Base-by-base conservation (phyloP, 75 land plant species). In the Picea glauca region DNA sequence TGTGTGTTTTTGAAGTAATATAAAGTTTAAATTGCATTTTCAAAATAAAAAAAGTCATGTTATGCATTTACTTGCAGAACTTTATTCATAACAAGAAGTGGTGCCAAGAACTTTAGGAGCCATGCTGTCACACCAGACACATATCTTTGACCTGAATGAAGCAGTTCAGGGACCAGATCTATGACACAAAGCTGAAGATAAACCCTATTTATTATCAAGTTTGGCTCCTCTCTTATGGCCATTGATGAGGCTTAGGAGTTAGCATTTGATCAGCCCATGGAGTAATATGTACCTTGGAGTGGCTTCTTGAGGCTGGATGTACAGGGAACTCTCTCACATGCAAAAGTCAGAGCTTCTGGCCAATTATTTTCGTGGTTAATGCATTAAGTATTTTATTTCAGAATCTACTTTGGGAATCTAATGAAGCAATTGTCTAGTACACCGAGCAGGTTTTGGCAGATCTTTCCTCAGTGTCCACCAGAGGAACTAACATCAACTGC, bases 171-270 rank as follows among this genome's bases (percentile, higher is more conserved):
- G 85, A 85, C 23, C 76, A 46, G 40, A 82, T 60, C 15, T 91
- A 75, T 60, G 79, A 64, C 35, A 74, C 56, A 13, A 82, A 56
- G 56, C 56, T 62, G 79, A 59, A 46, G 93, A 88, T 67, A 88
- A 85, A 73, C 26, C 95, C 95, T 90, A 84, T 59, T 62, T 87
- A 75, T 74, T 96, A 60, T 84, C 96, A 58, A 82, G 84, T 38
- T 76, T 96, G 58, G 93, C 93, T 26, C 96, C 98, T 13, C 78
- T 96, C 11, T 81, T 96, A 60, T 96, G 96, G 98, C 98, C 96
- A 32, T 96, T 96, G 78, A 96, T 96, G 98, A 85, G 98, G 76
- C 98, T 35, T 35, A 35, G 38, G 38, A 35, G 38, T 93, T 72
- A 93, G 86, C 78, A 93, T 96, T 38, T 86, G 90, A 50, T 93